Base-by-base conservation (phyloP, 1,284 basidiomycete species). In the Tilletia caries region DNA sequence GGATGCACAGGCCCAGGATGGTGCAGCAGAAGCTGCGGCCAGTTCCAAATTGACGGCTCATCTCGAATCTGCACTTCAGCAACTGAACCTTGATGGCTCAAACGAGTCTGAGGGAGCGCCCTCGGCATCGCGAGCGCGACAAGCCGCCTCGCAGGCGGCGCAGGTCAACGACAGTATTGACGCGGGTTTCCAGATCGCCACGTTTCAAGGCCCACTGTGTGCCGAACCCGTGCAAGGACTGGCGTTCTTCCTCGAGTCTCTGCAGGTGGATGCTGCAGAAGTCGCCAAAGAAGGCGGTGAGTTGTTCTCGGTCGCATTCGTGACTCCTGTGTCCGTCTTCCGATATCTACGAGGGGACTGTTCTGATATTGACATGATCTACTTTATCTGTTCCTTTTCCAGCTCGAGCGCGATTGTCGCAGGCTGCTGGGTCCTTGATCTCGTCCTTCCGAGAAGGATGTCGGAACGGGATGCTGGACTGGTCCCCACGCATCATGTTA, bases 401-500 rank as follows among this genome's bases (percentile, higher is more conserved):
- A 91, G 91, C 87, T 68, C 89, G 89, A 82, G 89, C 84, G 80
- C 88, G 84, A 41, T 83, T 84, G 27, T 88, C 90, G 2, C 93
- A 95, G 79, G 89, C 93, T 43, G 90, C 90, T 3, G 95, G 92
- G 37, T 93, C 92, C 8, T 86, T 97, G 66, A 95, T 97, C 78
- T 92, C 95, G 20, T 88, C 90, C 6, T 89, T 94, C 54, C 88
- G 91, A 80, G 96, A 98, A 79, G 90, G 92, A 0, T 98, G 93
- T 81, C 88, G 91, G 70, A 89, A 89, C 73, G 94, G 91, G 0
- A 83, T 99, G 73, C 86, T 98, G 62, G 96, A 98, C 84, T 99
- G 96, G 96, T 96, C 93, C 8, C 96, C 96, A 20, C 88, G 96
- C 52, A 87, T 98, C 75, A 93, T 96, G 90, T 86, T 98, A 68